A percentile compares a stretch with the other conserved stretches of the same genome.
Evolutionary conservation across 805 yeast species (phyloP).

Genomic region (Kockiozyma suomiensis): DNA sequence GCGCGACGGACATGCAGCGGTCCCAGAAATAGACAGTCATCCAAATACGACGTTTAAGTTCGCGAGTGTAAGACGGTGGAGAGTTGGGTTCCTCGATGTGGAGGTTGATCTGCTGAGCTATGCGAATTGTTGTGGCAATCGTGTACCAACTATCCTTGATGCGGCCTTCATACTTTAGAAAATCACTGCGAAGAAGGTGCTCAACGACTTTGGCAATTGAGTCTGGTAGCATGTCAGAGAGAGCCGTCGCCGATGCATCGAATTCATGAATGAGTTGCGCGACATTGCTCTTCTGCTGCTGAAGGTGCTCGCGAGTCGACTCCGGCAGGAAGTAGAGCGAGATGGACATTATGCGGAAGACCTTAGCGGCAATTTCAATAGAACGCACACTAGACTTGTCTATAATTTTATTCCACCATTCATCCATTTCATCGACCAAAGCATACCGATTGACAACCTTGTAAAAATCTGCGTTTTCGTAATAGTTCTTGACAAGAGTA

Average conservation of each 20-base stretch:
- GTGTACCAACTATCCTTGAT: conserved; percentile 28
- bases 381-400: not conserved
- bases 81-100: conserved; percentile 24
- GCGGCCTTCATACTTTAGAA: conserved; percentile 24
- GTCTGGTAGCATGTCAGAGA: conserved; percentile 26
- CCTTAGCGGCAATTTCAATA: conserved; percentile 3
- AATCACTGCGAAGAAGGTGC: conserved; percentile 9
- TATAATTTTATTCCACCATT: conserved; percentile 12
- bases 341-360: conserved; percentile 26
- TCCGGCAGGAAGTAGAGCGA: conserved; percentile 22
- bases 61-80: conserved; percentile 26
- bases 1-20: conserved; percentile 19
- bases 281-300: conserved; percentile 9
- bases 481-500: conserved; percentile 11
- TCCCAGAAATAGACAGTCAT: conserved; percentile 31
- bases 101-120: conserved; percentile 29
- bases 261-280: conserved; percentile 15
- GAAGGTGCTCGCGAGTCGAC: conserved; percentile 1
- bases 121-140: conserved; percentile 17
- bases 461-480: conserved; percentile 22
- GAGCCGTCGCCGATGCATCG: conserved; percentile 13
- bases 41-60: conserved; percentile 27
- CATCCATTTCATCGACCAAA: conserved; percentile 11
- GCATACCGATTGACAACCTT: conserved; percentile 12
- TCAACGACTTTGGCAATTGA: conserved; percentile 18